Base-by-base conservation (phyloP, 441 rosid species). In the Daphne laureola region DNA sequence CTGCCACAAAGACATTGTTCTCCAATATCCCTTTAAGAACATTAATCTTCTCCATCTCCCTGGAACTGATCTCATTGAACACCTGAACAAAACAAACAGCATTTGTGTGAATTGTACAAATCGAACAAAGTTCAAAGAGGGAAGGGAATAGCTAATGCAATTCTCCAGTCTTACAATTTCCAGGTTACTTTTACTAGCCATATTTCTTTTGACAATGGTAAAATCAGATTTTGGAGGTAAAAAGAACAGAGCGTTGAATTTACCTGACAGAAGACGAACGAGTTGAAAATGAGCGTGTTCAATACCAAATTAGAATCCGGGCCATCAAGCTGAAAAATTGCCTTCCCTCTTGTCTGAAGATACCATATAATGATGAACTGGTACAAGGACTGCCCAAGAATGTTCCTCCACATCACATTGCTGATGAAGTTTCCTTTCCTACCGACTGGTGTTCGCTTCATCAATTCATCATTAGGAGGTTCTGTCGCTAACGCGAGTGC, bases 221-320 rank as follows among this genome's bases (percentile, higher is more conserved):
- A 21, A 21, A 21, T 21, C 25, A 21, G 25, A 21, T 21, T 31
- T 9, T 4, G 11, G 11, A 31, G 1, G 38, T 14, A 49, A 51
- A 57, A 18, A 4, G 0, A 36, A 9, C 5, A 46, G 15, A 51
- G 49, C 26, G 0, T 35, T 42, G 43, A 43, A 44, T 47, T 68
- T 73, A 83, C 94, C 83, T 78, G 83, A 54, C 78, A 78, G 57
- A 78, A 78, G 56, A 75, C 78, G 14, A 78, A 78, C 0, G 83
- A 67, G 73, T 78, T 78, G 63, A 78, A 78, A 47, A 78, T 75
- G 55, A 86, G 76, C 0, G 94, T 86, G 67, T 83, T 86, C 48
- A 86, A 53, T 55, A 70, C 67, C 71, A 78, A 58, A 52, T 70
- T 68, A 23, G 83, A 61, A 43, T 78, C 70, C 14, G 74, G 68